These are phyloP conservation scores for Xerocomus spinulosus DNA, from an alignment of 768 basidiomycete species.

Conservation along the genomic window DNA sequence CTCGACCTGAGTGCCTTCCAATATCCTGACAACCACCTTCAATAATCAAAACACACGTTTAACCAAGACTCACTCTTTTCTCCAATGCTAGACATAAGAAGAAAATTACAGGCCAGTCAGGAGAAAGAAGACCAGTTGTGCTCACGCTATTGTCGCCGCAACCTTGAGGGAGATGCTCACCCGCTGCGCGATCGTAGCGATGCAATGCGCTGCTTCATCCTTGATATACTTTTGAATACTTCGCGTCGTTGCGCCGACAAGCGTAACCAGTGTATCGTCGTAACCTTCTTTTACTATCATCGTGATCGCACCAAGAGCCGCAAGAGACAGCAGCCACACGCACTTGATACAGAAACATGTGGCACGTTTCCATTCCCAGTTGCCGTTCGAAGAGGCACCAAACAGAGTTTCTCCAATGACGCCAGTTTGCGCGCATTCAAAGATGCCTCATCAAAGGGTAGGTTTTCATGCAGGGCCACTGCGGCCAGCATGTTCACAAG, in stretches of 20 bases:
- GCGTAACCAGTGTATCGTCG: not conserved
- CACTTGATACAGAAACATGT: not conserved
- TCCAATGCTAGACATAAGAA: not conserved
- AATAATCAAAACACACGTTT: too few relatives aligned
- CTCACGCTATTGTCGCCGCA: not conserved
- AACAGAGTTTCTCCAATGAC: not conserved
- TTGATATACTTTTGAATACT: not conserved
- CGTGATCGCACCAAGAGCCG: not conserved
- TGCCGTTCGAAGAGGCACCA: not conserved
- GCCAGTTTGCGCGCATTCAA: not conserved
- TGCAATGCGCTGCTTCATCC: not conserved
- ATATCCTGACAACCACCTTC: too few relatives aligned
- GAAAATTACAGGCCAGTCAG: too few relatives aligned
- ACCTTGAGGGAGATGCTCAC: not conserved
- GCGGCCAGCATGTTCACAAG: not conserved
- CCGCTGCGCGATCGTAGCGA: not conserved
- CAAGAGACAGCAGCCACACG: not conserved
- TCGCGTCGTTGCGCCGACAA: not conserved
- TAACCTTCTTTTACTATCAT: not conserved
- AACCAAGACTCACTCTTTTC: slow-evolving; percentile 4
- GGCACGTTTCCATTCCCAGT: not conserved
- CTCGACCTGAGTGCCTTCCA: too few relatives aligned
- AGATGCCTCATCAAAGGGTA: not conserved
- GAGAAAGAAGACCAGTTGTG: not conserved
- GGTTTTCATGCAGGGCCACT: not conserved